Base-by-base conservation (phyloP, 495 filamentous ascomycete species). In the Penicillium ochrochloron region DNA sequence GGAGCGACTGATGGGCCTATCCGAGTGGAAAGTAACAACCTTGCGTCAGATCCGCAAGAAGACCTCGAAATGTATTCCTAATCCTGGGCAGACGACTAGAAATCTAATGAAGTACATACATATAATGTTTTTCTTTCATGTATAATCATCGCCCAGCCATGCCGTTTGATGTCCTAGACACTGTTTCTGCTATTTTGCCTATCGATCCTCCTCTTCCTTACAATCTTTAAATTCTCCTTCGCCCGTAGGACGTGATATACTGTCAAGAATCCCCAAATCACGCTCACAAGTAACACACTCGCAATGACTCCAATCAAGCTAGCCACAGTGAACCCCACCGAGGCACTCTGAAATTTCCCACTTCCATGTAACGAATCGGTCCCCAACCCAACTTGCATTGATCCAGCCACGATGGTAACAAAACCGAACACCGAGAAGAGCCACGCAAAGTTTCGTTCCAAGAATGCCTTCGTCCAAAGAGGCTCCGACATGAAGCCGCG, bases 331-430 rank as follows among this genome's bases (percentile, higher is more conserved):
- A 63, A 63, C 1, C 56, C 61, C 11, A 57, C 61, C 5, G 61
- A 63, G 25, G 52, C 61, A 11, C 41, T 21, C 25, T 63, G 61
- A 31, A 63, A 63, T 5, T 23, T 17, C 0, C 11, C 39, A 27
- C 14, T 51, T 3, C 21, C 53, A 15, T 50, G 35, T 19, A 63
- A 50, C n/a, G 31, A 57, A 25, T 50, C 39, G 15, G 61, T 63
- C 12, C 61, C 61, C 44, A 63, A 17, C 1, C 61, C 61, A 21
- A 57, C 61, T 19, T 63, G 61, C 61, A 63, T 57, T 6, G 61
- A 56, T 4, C 61, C 53, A 1, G 52, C 52, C 2, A 63, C 53
- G 29, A 63, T 63, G 5, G 52, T 57, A 0, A 63, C 52, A 39
- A 63, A 57, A 23, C 52, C 52, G 34, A 63, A 63, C 14, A 63